Conservation (phyloP, 2,329 filamentous ascomycete genomes). For the Penicillium aurantiogriseum region DNA sequence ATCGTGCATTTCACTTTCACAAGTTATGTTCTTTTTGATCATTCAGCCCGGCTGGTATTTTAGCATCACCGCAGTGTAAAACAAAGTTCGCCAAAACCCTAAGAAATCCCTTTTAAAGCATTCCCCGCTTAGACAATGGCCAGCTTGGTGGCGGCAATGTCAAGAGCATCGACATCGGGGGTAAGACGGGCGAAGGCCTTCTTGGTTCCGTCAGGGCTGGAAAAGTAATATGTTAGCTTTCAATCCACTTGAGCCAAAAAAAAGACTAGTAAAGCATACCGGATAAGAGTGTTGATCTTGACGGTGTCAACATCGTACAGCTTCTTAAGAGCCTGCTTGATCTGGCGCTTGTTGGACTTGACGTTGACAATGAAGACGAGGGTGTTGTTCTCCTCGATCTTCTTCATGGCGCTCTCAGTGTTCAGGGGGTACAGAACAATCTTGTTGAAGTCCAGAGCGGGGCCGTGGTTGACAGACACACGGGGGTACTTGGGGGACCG, state of each 20-base stretch:
- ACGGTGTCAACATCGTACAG: constrained; percentile 96
- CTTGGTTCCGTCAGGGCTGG: constrained; percentile 91
- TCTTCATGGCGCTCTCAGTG: constrained; percentile 99
- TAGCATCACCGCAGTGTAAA: constrained; percentile 43
- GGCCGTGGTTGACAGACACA: constrained; percentile 86
- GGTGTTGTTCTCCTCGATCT: constrained; percentile 99
- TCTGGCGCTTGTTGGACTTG: constrained; percentile 99
- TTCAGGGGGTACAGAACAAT: constrained; percentile 97
- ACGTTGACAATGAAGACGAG: constrained; percentile 95
- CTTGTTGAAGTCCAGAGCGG: constrained; percentile 96
- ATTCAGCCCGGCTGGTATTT: constrained; percentile 43
- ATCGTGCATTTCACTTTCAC: constrained; percentile 22
- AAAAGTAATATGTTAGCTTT: constrained; percentile 10
- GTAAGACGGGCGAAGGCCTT: constrained; percentile 98
- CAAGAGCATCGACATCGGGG: constrained; percentile 93
- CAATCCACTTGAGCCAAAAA: not conserved
- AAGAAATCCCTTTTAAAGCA: constrained; percentile 35
- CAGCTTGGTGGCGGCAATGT: constrained; percentile 99
- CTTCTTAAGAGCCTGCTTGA: constrained; percentile 97
- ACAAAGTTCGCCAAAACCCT: constrained; percentile 47
- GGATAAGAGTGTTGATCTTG: constrained; percentile 99
- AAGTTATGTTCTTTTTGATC: constrained; percentile 36
- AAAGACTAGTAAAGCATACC: constrained; percentile 52
- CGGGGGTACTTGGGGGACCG: constrained; percentile 94
- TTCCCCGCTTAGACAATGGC: constrained; percentile 76